Percentiles rank a stretch among this genome's conserved stretches.
phyloP scores from a whole-genome alignment of 495 filamentous ascomycete species.

The Parathielavia appendiculata region DNA sequence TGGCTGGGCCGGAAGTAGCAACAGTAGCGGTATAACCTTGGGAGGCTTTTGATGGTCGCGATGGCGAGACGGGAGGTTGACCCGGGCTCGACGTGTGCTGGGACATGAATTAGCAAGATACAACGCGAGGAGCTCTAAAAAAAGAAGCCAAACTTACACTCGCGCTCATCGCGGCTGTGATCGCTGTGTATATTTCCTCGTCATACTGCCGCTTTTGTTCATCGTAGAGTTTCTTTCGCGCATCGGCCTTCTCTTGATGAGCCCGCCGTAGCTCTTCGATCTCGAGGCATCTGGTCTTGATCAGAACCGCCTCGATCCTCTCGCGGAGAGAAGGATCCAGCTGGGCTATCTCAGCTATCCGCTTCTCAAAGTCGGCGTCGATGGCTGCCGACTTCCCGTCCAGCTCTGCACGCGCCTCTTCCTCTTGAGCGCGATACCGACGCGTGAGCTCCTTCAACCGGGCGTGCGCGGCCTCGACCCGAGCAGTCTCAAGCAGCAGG shows the following conservation, averaged over 20 bases:
- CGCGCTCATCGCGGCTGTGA: background rate
- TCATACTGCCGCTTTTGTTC: background rate
- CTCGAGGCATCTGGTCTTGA: background rate
- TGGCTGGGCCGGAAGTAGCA: background rate
- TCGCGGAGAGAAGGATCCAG: background rate
- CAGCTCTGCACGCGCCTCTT: background rate
- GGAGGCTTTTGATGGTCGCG: background rate
- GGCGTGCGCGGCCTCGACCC: constrained; percentile 4
- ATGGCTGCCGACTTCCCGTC: background rate
- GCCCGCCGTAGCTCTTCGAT: background rate
- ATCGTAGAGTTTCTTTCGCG: background rate
- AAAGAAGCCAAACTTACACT: background rate
- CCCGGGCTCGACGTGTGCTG: background rate
- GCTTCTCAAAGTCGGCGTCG: background rate
- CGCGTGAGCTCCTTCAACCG: background rate
- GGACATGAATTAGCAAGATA: background rate
- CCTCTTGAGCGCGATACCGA: background rate
- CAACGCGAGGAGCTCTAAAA: background rate
- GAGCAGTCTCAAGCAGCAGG: constrained; percentile 1
- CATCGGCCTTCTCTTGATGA: background rate
- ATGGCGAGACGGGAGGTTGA: background rate
- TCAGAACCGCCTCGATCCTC: background rate
- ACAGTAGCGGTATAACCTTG: too few relatives aligned
- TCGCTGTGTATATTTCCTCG: background rate
- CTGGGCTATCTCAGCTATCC: background rate